These are phyloP conservation scores for Penicillium sp. DNA, from an alignment of 2,329 filamentous ascomycete genomes.

Conservation along the genomic window DNA sequence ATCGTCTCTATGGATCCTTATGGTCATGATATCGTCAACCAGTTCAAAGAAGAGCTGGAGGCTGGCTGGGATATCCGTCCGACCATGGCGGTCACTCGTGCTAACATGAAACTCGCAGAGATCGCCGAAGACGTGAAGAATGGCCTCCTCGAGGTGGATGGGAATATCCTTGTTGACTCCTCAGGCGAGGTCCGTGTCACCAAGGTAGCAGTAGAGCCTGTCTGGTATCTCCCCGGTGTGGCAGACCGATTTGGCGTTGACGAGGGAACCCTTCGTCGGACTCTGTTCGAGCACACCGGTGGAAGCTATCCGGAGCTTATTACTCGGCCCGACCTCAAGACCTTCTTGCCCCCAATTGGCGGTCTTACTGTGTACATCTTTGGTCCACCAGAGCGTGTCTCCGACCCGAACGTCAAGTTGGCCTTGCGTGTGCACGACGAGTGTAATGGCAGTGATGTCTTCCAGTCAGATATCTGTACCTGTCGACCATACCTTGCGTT, in stretches of 20 bases:
- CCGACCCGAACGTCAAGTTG: slow-evolving; percentile 73
- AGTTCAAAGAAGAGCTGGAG: slow-evolving; percentile 71
- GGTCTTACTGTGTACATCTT: slow-evolving; percentile 97
- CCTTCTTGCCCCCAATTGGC: slow-evolving; percentile 93
- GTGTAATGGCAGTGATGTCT: slow-evolving; percentile 97
- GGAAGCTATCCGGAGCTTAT: slow-evolving; percentile 96
- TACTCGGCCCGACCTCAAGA: slow-evolving; percentile 87
- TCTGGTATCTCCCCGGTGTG: slow-evolving; percentile 81
- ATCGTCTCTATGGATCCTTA: slow-evolving; percentile 97
- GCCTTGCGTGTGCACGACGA: slow-evolving; percentile 82
- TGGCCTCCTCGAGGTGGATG: slow-evolving; percentile 73
- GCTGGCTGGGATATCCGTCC: slow-evolving; percentile 72
- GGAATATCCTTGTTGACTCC: slow-evolving; percentile 85
- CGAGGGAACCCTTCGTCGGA: slow-evolving; percentile 78
- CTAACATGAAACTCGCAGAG: slow-evolving; percentile 95
- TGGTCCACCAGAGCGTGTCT: slow-evolving; percentile 90
- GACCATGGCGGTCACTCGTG: slow-evolving; percentile 86
- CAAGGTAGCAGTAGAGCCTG: slow-evolving; percentile 94
- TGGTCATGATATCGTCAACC: slow-evolving; percentile 80
- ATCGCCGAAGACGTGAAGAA: slow-evolving; percentile 80
- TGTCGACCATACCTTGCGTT: slow-evolving; percentile 90
- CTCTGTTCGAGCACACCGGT: slow-evolving; percentile 90
- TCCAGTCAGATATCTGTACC: slow-evolving; percentile 96
- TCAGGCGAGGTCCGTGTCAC: slow-evolving; percentile 85
- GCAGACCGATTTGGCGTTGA: slow-evolving; percentile 91